A percentile compares a stretch with the other conserved stretches of the same genome.
Evolutionary conservation across 208 protist genomes (phyloP).

Genomic region (Leishmania martiniquensis): DNA sequence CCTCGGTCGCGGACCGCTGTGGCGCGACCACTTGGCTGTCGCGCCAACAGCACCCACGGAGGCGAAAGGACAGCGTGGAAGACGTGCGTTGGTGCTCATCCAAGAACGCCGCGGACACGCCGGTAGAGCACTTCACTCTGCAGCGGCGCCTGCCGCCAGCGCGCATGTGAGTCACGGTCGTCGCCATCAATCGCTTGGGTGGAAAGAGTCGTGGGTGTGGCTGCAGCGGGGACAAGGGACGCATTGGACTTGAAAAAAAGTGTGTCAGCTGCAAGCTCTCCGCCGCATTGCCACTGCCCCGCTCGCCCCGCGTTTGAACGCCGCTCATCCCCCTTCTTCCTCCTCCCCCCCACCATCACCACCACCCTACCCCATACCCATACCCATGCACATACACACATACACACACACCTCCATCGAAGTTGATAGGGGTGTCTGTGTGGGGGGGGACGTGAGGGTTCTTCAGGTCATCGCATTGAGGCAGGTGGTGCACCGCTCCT

Average conservation of each 20-base stretch:
- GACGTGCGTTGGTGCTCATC: constrained; percentile 41
- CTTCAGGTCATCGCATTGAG: too few species aligned
- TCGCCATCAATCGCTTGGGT: not conserved
- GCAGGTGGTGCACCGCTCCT: too few species aligned
- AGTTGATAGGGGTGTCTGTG: too few species aligned
- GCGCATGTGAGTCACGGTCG: constrained; percentile 9
- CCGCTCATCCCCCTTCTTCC: not conserved
- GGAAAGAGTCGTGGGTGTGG: not conserved
- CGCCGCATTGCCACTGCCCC: not conserved
- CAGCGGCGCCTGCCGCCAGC: constrained; percentile 54
- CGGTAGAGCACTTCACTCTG: constrained; percentile 52
- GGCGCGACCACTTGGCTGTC: not conserved
- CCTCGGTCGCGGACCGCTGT: not conserved
- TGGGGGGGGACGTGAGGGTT: too few species aligned
- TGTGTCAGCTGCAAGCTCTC: not conserved
- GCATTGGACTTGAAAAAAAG: not conserved
- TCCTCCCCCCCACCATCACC: not conserved
- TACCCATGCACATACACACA: not conserved
- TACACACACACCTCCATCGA: too few species aligned
- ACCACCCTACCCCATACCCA: not conserved
- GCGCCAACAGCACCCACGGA: not conserved
- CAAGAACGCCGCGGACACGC: constrained; percentile 39
- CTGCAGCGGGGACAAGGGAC: not conserved
- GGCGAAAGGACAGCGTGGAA: not conserved
- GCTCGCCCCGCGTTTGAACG: not conserved